These are phyloP conservation scores for Chlorokybus atmophyticus DNA, from an alignment of 139 green algal genomes.

Conservation along the genomic window DNA sequence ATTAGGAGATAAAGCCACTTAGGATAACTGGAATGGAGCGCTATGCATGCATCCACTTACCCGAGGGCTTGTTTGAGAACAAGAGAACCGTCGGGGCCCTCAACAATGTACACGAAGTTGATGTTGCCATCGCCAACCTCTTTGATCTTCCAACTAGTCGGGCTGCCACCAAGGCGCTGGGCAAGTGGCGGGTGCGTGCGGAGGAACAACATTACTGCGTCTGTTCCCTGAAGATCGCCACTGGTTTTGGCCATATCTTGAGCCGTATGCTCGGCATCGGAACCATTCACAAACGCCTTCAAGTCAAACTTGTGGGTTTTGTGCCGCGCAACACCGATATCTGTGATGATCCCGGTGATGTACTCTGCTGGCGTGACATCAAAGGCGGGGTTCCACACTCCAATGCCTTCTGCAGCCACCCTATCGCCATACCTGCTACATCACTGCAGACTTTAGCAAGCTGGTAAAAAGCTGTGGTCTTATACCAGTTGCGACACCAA, in stretches of 20 bases:
- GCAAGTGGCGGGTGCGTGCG: too few species aligned
- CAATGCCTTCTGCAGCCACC: slow-evolving; percentile 59
- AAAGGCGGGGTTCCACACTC: slow-evolving; percentile 89
- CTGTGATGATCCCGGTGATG: slow-evolving; percentile 90
- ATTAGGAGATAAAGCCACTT: too few species aligned
- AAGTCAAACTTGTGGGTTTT: too few species aligned
- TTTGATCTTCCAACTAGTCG: slow-evolving; percentile 26
- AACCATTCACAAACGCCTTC: too few species aligned
- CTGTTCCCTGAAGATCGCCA: too few species aligned
- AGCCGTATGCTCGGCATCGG: too few species aligned
- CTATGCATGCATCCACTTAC: too few species aligned
- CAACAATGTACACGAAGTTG: slow-evolving; percentile 95
- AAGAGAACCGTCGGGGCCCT: slow-evolving; percentile 38
- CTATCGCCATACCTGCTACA: slow-evolving; percentile 23
- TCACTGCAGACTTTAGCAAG: background rate
- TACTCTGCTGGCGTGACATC: slow-evolving; percentile 74
- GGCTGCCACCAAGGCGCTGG: slow-evolving; percentile 9
- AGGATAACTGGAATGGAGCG: too few species aligned
- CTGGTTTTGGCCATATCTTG: too few species aligned
- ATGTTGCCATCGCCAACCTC: slow-evolving; percentile 97
- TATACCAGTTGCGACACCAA: background rate
- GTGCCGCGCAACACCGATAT: too few species aligned
- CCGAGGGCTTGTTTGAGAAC: slow-evolving; percentile 35
- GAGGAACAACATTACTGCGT: too few species aligned
- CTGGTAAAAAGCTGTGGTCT: background rate